Evolutionary conservation across 2,329 filamentous ascomycete species (phyloP).

Genomic region (Clonostachys chloroleuca): DNA sequence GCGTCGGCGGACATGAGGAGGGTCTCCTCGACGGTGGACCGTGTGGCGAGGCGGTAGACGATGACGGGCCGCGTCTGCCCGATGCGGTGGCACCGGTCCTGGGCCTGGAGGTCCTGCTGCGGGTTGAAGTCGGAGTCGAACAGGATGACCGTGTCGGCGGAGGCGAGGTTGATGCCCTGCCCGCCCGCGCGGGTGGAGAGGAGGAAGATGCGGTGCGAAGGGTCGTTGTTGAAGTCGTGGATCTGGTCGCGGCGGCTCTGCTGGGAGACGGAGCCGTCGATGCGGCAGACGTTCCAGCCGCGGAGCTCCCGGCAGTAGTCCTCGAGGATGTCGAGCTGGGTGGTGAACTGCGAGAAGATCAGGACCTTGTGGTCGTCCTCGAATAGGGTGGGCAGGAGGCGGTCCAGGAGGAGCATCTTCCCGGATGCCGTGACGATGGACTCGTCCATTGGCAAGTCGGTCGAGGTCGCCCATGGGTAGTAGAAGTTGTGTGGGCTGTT

Average conservation of each 20-base stretch:
- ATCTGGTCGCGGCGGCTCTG: conserved; percentile 67
- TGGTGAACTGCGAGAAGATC: conserved; percentile 96
- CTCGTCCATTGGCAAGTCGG: conserved; percentile 64
- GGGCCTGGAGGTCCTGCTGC: conserved; percentile 93
- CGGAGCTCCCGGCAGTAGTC: conserved; percentile 78
- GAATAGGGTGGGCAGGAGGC: conserved; percentile 74
- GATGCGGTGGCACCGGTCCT: conserved; percentile 92
- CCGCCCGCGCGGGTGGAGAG: conserved; percentile 89
- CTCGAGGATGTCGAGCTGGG: conserved; percentile 84
- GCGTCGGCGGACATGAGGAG: conserved; percentile 84
- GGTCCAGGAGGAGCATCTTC: conserved; percentile 93
- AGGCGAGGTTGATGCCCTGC: conserved; percentile 90
- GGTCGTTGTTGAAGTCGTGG: conserved; percentile 64
- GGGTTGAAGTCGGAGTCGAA: conserved; percentile 93
- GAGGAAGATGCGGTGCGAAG: conserved; percentile 71
- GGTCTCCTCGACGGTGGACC: conserved; percentile 86
- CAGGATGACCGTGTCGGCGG: conserved; percentile 87
- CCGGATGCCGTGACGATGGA: conserved; percentile 82
- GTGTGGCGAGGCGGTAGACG: conserved; percentile 89
- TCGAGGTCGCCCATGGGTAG: conserved; percentile 71
- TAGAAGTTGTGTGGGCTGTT: conserved; percentile 97
- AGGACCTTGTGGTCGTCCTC: conserved; percentile 78
- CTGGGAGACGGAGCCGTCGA: conserved; percentile 84
- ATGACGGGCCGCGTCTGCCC: conserved; percentile 90
- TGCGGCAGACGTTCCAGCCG: conserved; percentile 78